Evolutionary conservation across 352 stramenopile species (phyloP), one percentile per base, ranked within the genome.

Genomic region (Globisporangium canariense): DNA sequence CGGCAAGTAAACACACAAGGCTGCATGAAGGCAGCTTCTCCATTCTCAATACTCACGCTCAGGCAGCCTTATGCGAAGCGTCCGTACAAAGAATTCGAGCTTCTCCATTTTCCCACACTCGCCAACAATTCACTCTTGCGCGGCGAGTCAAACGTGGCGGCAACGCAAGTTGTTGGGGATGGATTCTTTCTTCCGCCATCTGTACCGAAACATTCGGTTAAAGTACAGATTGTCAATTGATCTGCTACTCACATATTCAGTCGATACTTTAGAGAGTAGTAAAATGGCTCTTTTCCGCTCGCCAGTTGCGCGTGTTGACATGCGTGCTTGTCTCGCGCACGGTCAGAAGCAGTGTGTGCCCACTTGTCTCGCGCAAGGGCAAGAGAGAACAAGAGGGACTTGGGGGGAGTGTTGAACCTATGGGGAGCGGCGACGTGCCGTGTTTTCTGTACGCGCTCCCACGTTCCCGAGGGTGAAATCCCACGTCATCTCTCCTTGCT

Each of bases 321-420:
- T 41, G 36, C 36, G 36, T 41, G 8, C 36, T 14, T 41, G 36
- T 41, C 36, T 41, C 36, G 47, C 28, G 22, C 22, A 25, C 22
- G 22, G 22, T 25, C 43, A 50, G 43, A 22, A 34, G 25, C 36
- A 10, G 47, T 55, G 47, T 55, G 18, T 56, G 50, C 28, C 16
- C 41, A 47, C 41, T 56, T 56, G 50, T 56, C 50, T 56, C 50
- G 50, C 28, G 47, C 14, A 13, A 46, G 40, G 4, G 40, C 40
- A 13, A 46, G 40, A 13, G 40, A 46, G 40, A 46, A 46, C 3
- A n/a, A 16, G 28, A n/a, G 46, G 46, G 46, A 16, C 3, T 5
- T 3, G 2, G 46, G 2, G 34, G 47, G 2, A 20, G 47, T 25
- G 22, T 54, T 54, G 49, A 54, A 54, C 49, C 20, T 41, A n/a